Percentiles rank a stretch among this genome's conserved stretches.
Evolutionary conservation across 225 moss, liverwort and hornwort species (phyloP).

Genomic region (Lunularia cruciata): DNA sequence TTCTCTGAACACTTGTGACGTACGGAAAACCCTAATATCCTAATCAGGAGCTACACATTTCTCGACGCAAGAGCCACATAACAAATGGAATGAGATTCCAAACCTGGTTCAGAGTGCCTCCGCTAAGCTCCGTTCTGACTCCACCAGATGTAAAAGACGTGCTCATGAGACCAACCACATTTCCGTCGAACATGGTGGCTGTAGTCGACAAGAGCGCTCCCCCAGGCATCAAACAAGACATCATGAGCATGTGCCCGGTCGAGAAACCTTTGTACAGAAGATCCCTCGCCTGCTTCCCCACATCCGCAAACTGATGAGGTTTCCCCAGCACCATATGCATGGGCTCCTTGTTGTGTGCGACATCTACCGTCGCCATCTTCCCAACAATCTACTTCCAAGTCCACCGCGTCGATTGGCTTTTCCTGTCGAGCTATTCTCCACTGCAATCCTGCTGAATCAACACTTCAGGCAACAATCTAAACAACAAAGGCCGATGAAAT

Average conservation of each 20-base stretch:
- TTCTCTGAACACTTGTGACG: too few species aligned
- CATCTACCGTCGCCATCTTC: slow-evolving; percentile 28
- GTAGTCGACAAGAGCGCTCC: slow-evolving; percentile 59
- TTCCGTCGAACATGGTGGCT: slow-evolving; percentile 62
- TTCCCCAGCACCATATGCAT: slow-evolving; percentile 42
- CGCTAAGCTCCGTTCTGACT: slow-evolving; percentile 50
- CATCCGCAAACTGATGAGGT: slow-evolving; percentile 59
- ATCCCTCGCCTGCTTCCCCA: slow-evolving; percentile 80
- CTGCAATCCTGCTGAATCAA: too few species aligned
- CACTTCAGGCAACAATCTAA: too few species aligned
- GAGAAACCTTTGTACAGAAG: slow-evolving; percentile 72
- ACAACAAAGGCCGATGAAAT: too few species aligned
- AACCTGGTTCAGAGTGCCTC: slow-evolving; percentile 44
- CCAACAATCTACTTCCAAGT: neutral
- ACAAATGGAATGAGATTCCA: neutral
- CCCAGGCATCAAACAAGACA: slow-evolving; percentile 68
- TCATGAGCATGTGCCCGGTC: slow-evolving; percentile 65
- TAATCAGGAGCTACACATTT: too few species aligned
- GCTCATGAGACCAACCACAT: slow-evolving; percentile 61
- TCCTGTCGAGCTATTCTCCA: too few species aligned
- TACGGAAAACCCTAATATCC: too few species aligned
- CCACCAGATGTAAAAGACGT: slow-evolving; percentile 63
- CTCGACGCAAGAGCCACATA: too few species aligned
- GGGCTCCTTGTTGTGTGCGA: slow-evolving; percentile 16
- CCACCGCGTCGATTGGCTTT: too few species aligned